Conservation (phyloP, 306 rosid genomes). For the Malus sylvestris region DNA sequence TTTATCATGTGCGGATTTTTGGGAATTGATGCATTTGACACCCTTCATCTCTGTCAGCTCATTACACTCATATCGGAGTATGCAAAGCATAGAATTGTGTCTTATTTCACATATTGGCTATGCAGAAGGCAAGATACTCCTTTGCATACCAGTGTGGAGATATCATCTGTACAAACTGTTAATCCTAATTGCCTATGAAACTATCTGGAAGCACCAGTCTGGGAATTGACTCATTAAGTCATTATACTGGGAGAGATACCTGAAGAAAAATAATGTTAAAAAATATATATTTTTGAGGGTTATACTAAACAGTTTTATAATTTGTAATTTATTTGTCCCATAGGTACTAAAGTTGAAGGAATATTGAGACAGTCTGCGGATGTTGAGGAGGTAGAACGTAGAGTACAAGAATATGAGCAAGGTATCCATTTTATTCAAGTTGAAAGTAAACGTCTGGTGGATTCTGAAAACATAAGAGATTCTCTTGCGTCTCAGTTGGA, state of each 20-base stretch:
- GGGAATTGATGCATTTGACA: background rate
- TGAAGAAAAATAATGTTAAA: background rate
- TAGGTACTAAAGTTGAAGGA: slow-evolving; percentile 86
- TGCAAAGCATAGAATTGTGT: background rate
- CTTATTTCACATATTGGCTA: background rate
- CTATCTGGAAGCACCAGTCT: background rate
- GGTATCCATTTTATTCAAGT: slow-evolving; percentile 37
- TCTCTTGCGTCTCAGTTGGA: background rate
- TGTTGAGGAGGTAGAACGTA: slow-evolving; percentile 94
- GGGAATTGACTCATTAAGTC: background rate
- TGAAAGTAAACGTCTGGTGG: slow-evolving; percentile 13
- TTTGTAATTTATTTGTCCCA: slow-evolving; percentile 1
- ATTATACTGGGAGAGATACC: background rate
- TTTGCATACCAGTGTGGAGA: background rate
- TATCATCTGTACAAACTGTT: background rate
- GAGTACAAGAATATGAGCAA: slow-evolving; percentile 96
- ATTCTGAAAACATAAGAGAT: background rate
- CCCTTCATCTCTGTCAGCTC: background rate
- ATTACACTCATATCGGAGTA: background rate
- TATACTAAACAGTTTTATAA: background rate
- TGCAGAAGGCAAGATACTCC: background rate
- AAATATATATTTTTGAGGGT: background rate
- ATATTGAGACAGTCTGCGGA: slow-evolving; percentile 96
- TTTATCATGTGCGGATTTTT: background rate
- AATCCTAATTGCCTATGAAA: background rate